Evolutionary conservation across 2,329 filamentous ascomycete species (phyloP), one percentile per base, ranked within the genome.

Genomic region (Tolypocladium tropicale): DNA sequence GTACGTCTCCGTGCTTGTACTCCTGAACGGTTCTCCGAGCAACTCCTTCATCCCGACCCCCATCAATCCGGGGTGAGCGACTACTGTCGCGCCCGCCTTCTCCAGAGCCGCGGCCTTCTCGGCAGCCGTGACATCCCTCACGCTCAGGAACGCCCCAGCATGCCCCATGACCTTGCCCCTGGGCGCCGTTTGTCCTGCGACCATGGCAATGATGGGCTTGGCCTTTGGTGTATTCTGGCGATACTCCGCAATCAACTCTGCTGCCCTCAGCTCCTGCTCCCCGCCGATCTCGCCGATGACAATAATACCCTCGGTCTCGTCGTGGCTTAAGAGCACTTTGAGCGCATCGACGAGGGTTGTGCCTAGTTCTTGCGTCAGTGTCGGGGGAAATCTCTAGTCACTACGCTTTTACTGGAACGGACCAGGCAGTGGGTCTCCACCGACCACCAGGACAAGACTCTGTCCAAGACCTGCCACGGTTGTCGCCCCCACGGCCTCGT

Each of bases 401-500:
- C 2, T 37, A 6, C 12, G n/a, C n/a, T n/a, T n/a, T 39, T 39
- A 4, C 39, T 23, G 14, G 6, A 0, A 32, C 57, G 25, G 58
- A 71, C 86, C 86, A 2, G 87, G 85, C 56, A 90, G 73, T 37
- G 88, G 78, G 65, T 92, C 89, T 2, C 89, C 89, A 3, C 89
- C 89, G 75, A 92, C 86, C 18, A 86, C 88, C 49, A 92, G 84
- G 46, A 87, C 88, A 7, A 91, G 72, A 64, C 86, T 90, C 68
- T 93, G 89, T 0, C 89, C 89, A 1, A 92, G 73, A 0, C 88
- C 88, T n/a, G 82, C 84, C 58, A 84, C 77, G 7, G 86, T 89
- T 28, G 89, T 84, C 1, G 86, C 85, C 0, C 85, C 88, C 1
- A 91, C 88, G 2, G 88, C 83, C 68, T 93, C 89, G 64, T 92